phyloP scores from a whole-genome alignment of 2,329 filamentous ascomycete species.

The Hortaea werneckii region DNA sequence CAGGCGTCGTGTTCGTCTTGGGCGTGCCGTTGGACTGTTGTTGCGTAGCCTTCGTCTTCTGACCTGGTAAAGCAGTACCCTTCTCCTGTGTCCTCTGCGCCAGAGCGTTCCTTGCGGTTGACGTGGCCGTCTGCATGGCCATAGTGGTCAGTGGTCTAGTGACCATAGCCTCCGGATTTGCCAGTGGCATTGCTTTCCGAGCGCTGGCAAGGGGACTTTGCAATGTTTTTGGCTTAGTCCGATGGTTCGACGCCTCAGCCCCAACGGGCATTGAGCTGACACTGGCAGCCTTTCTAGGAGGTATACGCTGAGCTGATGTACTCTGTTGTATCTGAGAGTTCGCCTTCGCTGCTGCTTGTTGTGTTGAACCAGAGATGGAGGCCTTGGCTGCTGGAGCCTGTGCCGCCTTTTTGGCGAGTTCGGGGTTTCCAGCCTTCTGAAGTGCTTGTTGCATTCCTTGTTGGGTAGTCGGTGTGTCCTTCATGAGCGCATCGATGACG shows the following conservation, averaged over 20 bases:
- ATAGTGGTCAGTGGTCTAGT: constrained; percentile 26
- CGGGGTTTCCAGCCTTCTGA: constrained; percentile 13
- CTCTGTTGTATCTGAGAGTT: constrained; percentile 5
- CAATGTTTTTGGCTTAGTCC: neutral
- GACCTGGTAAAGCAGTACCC: constrained; percentile 14
- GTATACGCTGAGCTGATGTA: constrained; percentile 3
- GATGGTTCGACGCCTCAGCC: constrained; percentile 7
- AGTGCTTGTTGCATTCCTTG: constrained; percentile 18
- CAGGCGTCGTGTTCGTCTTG: neutral
- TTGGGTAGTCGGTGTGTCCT: constrained; percentile 20
- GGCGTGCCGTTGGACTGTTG: neutral
- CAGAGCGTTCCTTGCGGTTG: constrained; percentile 17
- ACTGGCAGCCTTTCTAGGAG: constrained; percentile 5
- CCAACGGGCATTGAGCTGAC: constrained; percentile 7
- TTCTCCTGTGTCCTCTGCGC: constrained; percentile 17
- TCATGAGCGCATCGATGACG: constrained; percentile 19
- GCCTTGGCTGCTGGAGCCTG: constrained; percentile 15
- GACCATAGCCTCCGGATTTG: constrained; percentile 24
- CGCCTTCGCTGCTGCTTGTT: constrained; percentile 12
- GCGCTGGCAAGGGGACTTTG: constrained; percentile 9
- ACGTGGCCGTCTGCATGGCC: constrained; percentile 22
- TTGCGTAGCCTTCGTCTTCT: neutral
- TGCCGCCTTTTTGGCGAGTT: constrained; percentile 16
- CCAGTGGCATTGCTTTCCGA: constrained; percentile 21
- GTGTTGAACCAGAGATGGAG: constrained; percentile 12